Percentiles rank a stretch among this genome's conserved stretches.
phyloP scores from a whole-genome alignment of 495 filamentous ascomycete genomes.

The Jackrogersella minutella region DNA sequence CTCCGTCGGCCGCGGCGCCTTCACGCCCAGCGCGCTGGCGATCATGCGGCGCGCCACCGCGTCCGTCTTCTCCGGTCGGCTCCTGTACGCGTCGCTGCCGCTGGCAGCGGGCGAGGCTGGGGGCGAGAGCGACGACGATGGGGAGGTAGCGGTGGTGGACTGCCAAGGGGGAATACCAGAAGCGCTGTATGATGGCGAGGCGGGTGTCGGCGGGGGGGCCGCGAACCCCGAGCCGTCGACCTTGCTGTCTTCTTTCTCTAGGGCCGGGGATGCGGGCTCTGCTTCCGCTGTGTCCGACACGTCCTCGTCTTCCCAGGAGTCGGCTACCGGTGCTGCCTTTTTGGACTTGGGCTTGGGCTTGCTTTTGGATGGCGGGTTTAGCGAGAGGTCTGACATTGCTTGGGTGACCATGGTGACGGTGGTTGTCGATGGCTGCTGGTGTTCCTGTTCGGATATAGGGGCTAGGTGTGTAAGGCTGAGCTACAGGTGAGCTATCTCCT shows the following conservation, averaged over 20 bases:
- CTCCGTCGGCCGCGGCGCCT: constrained; percentile 80
- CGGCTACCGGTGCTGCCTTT: constrained; percentile 62
- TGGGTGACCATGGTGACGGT: constrained; percentile 27
- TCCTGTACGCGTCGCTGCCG: constrained; percentile 38
- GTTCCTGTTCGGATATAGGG: not conserved
- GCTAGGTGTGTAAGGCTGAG: not conserved
- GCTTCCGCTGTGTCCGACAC: constrained; percentile 51
- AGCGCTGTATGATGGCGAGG: constrained; percentile 58
- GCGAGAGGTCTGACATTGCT: constrained; percentile 51
- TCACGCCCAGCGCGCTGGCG: constrained; percentile 84
- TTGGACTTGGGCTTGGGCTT: constrained; percentile 38
- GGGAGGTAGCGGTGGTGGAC: not conserved
- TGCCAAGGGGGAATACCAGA: constrained; percentile 31
- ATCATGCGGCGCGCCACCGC: constrained; percentile 91
- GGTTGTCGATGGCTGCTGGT: not conserved
- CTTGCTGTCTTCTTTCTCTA: constrained; percentile 47
- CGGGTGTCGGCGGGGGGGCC: constrained; percentile 69
- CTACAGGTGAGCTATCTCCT: not conserved
- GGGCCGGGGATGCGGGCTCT: constrained; percentile 45
- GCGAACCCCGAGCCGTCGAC: constrained; percentile 34
- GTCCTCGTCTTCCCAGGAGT: constrained; percentile 88
- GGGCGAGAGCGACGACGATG: constrained; percentile 40
- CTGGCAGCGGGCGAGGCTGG: constrained; percentile 11
- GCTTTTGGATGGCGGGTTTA: constrained; percentile 33
- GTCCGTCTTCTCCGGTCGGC: constrained; percentile 93